Evolutionary conservation across 768 basidiomycete species (phyloP).

Genomic region (Lactarius quietus): DNA sequence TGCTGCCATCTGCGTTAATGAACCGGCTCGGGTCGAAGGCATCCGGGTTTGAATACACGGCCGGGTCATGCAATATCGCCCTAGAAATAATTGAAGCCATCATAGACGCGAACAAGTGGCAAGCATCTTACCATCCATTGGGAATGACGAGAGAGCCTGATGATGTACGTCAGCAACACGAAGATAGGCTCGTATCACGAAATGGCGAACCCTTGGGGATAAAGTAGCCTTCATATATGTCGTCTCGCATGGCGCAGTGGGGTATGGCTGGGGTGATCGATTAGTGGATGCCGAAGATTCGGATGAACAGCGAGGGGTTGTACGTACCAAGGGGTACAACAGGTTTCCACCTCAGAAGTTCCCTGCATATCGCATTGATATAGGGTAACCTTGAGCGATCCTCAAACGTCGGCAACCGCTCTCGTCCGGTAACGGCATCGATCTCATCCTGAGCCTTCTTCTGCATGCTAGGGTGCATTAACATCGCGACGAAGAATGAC

Average conservation of each 20-base stretch:
- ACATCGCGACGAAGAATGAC: slow-evolving; percentile 2
- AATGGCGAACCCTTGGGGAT: slow-evolving; percentile 7
- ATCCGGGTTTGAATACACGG: slow-evolving; percentile 6
- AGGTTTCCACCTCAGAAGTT: slow-evolving; percentile 9
- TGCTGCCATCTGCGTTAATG: slow-evolving; percentile 8
- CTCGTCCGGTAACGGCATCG: slow-evolving; percentile 2
- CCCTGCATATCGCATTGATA: slow-evolving; percentile 11
- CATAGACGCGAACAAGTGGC: no score
- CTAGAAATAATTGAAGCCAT: neutral
- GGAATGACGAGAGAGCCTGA: slow-evolving; percentile 4
- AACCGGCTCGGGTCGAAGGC: slow-evolving; percentile 13
- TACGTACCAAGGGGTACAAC: neutral
- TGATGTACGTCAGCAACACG: neutral
- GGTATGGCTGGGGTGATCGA: slow-evolving; percentile 1
- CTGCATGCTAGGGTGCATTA: slow-evolving; percentile 6
- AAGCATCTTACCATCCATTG: slow-evolving; percentile 8
- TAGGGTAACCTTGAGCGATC: slow-evolving; percentile 11
- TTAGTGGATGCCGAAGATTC: neutral
- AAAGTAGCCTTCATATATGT: slow-evolving; percentile 14
- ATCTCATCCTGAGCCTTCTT: slow-evolving; percentile 6
- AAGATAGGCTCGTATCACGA: no score
- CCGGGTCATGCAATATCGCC: slow-evolving; percentile 14
- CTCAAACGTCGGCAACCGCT: slow-evolving; percentile 12
- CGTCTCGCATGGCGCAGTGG: slow-evolving; percentile 1
- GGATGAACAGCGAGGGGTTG: neutral